phyloP scores from a whole-genome alignment of 768 basidiomycete genomes.

The Multifurca ochricompacta region DNA sequence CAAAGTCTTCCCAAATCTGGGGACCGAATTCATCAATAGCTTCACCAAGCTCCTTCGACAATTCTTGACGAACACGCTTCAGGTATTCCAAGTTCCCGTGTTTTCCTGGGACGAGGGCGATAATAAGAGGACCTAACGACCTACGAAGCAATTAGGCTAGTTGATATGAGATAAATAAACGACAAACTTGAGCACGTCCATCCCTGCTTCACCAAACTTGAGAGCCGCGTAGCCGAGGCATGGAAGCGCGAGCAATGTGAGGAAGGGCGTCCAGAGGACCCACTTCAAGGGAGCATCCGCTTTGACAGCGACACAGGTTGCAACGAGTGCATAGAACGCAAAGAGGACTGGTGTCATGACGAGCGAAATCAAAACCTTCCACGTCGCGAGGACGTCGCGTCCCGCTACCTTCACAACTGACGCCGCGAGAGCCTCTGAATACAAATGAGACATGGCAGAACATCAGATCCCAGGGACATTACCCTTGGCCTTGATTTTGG shows the following conservation, averaged over 20 bases:
- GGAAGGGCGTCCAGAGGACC: conserved; percentile 66
- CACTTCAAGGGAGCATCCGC: conserved; percentile 54
- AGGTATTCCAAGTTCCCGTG: conserved; percentile 69
- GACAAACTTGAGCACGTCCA: conserved; percentile 90
- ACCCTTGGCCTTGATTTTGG: conserved; percentile 86
- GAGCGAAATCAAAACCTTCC: conserved; percentile 93
- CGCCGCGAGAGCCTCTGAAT: conserved; percentile 84
- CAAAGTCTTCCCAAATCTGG: conserved; percentile 77
- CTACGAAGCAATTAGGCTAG: conserved; percentile 32
- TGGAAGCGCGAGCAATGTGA: conserved; percentile 65
- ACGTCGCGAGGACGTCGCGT: conserved; percentile 89
- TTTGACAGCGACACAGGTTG: conserved; percentile 66
- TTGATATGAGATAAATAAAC: conserved; percentile 4
- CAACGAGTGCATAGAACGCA: conserved; percentile 70
- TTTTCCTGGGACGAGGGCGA: conserved; percentile 83
- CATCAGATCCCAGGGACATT: background rate
- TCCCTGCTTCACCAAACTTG: conserved; percentile 95
- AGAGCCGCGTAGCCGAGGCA: conserved; percentile 87
- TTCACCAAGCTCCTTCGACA: conserved; percentile 76
- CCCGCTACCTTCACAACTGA: conserved; percentile 92
- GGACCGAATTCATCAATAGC: conserved; percentile 87
- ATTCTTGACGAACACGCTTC: conserved; percentile 59
- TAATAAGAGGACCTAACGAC: conserved; percentile 83
- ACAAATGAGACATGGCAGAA: background rate
- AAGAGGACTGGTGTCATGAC: conserved; percentile 84